Percentiles rank a stretch among this genome's conserved stretches.
These are phyloP conservation scores for Lepidium didymum DNA, from an alignment of 345 rosid genomes.

Conservation along the genomic window DNA sequence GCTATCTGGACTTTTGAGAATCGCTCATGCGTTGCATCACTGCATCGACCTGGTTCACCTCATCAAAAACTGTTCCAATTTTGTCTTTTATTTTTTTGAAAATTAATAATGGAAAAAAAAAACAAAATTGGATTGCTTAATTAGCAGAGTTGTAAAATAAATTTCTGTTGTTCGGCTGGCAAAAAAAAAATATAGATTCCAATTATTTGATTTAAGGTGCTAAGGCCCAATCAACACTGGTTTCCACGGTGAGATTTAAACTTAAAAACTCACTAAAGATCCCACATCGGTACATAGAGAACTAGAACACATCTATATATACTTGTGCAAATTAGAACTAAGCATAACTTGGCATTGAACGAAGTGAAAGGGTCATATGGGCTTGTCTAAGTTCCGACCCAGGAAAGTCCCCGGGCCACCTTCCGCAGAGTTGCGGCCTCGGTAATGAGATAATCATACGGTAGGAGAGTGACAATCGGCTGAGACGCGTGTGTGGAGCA, in stretches of 20 bases:
- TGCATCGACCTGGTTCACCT: neutral
- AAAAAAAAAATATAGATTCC: too few relatives aligned
- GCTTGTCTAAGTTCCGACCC: neutral
- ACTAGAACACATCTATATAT: neutral
- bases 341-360: neutral
- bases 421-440: constrained; percentile 24
- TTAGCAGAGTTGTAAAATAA: too few relatives aligned
- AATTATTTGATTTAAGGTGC: too few relatives aligned
- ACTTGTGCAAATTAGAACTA: rapidly evolving
- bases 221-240: too few relatives aligned
- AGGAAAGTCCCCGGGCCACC: constrained; percentile 29
- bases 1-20: neutral
- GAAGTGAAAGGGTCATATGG: neutral
- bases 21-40: neutral
- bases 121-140: too few relatives aligned
- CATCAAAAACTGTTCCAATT: neutral
- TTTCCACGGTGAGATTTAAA: too few relatives aligned
- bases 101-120: too few relatives aligned
- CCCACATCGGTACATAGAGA: neutral
- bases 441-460: constrained; percentile 7
- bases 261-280: neutral
- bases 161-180: too few relatives aligned
- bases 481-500: constrained; percentile 25
- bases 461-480: neutral
- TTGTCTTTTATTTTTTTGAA: too few relatives aligned